Percentiles rank a stretch among this genome's conserved stretches.
Evolutionary conservation across 768 basidiomycete species (phyloP).

Genomic region (Lanmaoa rubissima): DNA sequence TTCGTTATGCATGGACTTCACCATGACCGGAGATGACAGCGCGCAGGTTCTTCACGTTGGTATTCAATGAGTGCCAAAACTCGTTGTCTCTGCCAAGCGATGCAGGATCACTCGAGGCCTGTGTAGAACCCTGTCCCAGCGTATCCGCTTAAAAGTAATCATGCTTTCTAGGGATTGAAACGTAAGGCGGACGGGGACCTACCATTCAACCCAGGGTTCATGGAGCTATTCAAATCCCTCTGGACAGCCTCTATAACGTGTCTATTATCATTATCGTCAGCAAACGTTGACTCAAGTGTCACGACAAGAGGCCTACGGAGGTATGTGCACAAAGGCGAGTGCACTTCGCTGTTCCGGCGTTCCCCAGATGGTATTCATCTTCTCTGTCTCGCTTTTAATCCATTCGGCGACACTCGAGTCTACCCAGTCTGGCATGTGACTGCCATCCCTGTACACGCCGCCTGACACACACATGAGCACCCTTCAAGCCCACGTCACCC

Average conservation of each 20-base stretch:
- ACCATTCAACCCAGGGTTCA: conserved; percentile 46
- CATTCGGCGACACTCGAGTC: conserved; percentile 59
- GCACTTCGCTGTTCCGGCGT: conserved; percentile 50
- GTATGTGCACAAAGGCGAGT: conserved; percentile 74
- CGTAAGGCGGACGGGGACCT: not conserved
- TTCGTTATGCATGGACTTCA: conserved; percentile 23
- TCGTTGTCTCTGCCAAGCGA: conserved; percentile 47
- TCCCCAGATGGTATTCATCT: conserved; percentile 62
- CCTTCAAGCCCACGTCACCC: not conserved
- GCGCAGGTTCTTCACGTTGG: conserved; percentile 60
- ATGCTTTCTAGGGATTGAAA: not conserved
- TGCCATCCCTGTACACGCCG: conserved; percentile 47
- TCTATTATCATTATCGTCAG: not conserved
- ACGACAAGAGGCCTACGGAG: conserved; percentile 48
- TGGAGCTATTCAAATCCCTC: conserved; percentile 36
- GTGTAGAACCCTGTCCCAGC: conserved; percentile 57
- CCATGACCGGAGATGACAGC: conserved; percentile 73
- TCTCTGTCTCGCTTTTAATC: conserved; percentile 51
- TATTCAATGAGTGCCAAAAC: conserved; percentile 63
- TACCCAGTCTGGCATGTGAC: conserved; percentile 63
- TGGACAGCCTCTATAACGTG: conserved; percentile 35
- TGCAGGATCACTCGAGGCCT: conserved; percentile 43
- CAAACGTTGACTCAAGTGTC: not conserved
- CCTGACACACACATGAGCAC: conserved; percentile 33
- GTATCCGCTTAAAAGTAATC: conserved; percentile 44